These are phyloP conservation scores for Panicum virgatum DNA, from an alignment of 202 grass and related monocot species.

Conservation along the genomic window DNA sequence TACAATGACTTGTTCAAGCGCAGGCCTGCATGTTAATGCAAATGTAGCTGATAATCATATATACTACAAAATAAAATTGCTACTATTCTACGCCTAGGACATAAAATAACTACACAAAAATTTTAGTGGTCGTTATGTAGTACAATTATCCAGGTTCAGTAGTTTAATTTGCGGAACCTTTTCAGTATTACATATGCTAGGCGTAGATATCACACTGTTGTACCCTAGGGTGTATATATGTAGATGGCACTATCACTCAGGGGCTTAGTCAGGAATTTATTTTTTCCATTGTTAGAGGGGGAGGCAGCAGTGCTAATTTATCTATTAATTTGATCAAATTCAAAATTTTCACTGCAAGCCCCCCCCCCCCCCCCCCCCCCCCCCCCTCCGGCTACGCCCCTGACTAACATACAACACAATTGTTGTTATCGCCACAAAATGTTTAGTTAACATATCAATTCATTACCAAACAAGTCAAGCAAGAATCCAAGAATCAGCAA, in stretches of 20 bases:
- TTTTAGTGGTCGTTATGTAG: too few species aligned
- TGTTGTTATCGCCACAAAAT: not conserved
- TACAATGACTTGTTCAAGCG: slow-evolving; percentile 85
- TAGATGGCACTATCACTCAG: too few species aligned
- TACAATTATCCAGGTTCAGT: not conserved
- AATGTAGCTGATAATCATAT: not conserved
- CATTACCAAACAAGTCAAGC: slow-evolving; percentile 66
- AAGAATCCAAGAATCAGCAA: slow-evolving; percentile 56
- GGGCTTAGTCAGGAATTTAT: too few species aligned
- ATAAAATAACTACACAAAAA: not conserved
- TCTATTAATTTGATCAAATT: too few species aligned
- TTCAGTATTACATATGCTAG: not conserved
- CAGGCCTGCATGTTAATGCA: slow-evolving; percentile 5
- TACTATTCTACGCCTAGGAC: not conserved
- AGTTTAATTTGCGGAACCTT: not conserved
- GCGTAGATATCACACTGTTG: not conserved
- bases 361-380: too few species aligned
- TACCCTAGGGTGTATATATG: not conserved
- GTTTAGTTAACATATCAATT: not conserved
- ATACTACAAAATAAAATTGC: not conserved
- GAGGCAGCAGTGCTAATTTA: too few species aligned
- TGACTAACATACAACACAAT: not conserved
- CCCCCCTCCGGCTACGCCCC: too few species aligned
- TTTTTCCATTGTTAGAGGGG: too few species aligned
- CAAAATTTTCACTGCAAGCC: too few species aligned